Evolutionary conservation across 1,284 basidiomycete genomes (phyloP).

Genomic region (Ceraceosorus guamensis): DNA sequence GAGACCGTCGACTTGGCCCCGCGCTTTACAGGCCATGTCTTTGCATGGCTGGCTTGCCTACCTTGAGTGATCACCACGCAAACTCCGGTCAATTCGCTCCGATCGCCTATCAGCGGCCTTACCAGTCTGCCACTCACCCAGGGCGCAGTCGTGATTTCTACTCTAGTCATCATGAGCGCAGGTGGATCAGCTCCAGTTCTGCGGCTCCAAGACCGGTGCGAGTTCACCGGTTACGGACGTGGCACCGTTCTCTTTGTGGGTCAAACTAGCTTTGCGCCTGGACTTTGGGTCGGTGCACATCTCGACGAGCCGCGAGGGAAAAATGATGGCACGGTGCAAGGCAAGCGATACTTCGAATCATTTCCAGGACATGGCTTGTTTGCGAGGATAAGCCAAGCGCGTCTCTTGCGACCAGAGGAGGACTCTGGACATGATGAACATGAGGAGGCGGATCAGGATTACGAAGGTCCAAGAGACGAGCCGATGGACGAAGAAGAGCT

Average conservation of each 20-base stretch:
- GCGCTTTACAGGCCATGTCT: too few species aligned
- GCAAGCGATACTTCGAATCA: conserved; percentile 76
- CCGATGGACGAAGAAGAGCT: not conserved
- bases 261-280: conserved; percentile 69
- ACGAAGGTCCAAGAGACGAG: not conserved
- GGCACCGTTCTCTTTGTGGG: conserved; percentile 84
- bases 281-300: conserved; percentile 92
- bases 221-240: conserved; percentile 54
- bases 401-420: conserved; percentile 50
- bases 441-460: conserved; percentile 12
- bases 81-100: too few species aligned
- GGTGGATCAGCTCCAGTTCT: conserved; percentile 2
- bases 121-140: too few species aligned
- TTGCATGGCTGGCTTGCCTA: too few species aligned
- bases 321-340: conserved; percentile 87
- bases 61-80: too few species aligned
- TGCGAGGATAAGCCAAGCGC: conserved; percentile 79
- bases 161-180: too few species aligned
- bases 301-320: conserved; percentile 69
- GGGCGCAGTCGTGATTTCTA: too few species aligned
- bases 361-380: conserved; percentile 75
- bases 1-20: too few species aligned
- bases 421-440: conserved; percentile 18
- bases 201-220: conserved; percentile 32
- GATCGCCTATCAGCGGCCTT: too few species aligned